Base-by-base conservation (phyloP, 257 asterid genomes). In the Phtheirospermum japonicum region DNA sequence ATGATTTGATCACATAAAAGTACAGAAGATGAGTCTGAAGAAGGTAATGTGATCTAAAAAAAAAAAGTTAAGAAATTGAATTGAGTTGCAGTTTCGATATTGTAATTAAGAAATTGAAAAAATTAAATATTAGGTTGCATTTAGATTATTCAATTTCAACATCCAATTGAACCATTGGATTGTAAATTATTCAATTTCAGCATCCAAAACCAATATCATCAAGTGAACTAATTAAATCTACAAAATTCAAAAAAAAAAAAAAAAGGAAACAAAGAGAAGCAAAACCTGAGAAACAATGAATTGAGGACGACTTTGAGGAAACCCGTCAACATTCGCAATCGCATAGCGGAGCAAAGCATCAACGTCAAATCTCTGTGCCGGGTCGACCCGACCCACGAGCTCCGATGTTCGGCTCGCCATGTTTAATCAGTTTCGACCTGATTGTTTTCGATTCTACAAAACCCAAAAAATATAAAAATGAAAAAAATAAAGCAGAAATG, bases 261-360 rank as follows among this genome's bases (percentile, higher is more conserved):
- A 0, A 20, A 31, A 11, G 5, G 19, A 11, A 16, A n/a, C 4
- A 13, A 18, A 4, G 65, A 59, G 16, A 18, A 54, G 10, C n/a
- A 13, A 56, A 42, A 90, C 97, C 97, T 90, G 96, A 66, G 86
- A 83, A 77, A 83, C 75, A 43, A 12, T 65, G 77, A 79, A 79
- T 43, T 73, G 64, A 18, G 85, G 74, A 61, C 83, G 83, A 56
- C 61, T 59, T 32, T 65, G 71, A 19, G 95, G 97, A 69, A 90
- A 90, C 59, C 86, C 97, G 33, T 74, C 71, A 71, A 90, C 96
- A 64, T 79, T 73, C 16, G 79, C 76, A 13, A 80, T 77, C 30
- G 83, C 82, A 48, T 83, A 87, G 31, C 77, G 82, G 36, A 83
- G 81, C 58, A 87, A 68, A 51, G 89, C 73, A 63, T 81, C 83